phyloP scores from a whole-genome alignment of 805 yeast species.

The Saccharomyces paradoxus region DNA sequence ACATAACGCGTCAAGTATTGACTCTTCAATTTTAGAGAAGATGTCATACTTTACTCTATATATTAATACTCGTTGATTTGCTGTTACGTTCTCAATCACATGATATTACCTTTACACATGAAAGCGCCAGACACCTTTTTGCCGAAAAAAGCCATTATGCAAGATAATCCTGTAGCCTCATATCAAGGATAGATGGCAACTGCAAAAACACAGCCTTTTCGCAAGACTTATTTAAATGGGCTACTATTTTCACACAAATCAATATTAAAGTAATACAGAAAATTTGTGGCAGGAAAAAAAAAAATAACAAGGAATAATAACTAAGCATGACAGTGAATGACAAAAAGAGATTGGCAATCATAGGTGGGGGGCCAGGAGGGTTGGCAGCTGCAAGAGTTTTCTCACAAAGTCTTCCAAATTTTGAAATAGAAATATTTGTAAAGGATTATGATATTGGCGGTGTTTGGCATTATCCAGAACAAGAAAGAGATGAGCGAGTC shows the following conservation, averaged over 20 bases:
- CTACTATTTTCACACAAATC: background rate
- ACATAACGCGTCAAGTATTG: background rate
- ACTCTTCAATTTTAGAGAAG: background rate
- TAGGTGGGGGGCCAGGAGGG: constrained; percentile 78
- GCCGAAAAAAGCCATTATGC: background rate
- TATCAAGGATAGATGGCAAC: background rate
- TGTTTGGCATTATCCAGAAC: constrained; percentile 55
- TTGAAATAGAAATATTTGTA: constrained; percentile 53
- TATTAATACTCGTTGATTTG: background rate
- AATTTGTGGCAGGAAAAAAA: background rate
- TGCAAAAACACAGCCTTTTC: background rate
- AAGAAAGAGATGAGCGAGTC: constrained; percentile 29
- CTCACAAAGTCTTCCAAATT: constrained; percentile 39
- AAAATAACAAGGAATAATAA: background rate
- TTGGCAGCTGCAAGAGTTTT: constrained; percentile 59
- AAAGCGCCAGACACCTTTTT: background rate
- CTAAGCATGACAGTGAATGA: constrained; percentile 3
- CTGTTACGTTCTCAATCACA: background rate
- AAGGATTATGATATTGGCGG: constrained; percentile 61
- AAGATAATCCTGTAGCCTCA: background rate
- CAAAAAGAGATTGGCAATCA: constrained; percentile 43
- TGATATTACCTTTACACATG: background rate
- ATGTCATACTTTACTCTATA: background rate
- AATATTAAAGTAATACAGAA: background rate
- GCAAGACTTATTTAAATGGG: background rate